Base-by-base conservation (phyloP, 352 stramenopile genomes). In the Phytopythium sindhum region DNA sequence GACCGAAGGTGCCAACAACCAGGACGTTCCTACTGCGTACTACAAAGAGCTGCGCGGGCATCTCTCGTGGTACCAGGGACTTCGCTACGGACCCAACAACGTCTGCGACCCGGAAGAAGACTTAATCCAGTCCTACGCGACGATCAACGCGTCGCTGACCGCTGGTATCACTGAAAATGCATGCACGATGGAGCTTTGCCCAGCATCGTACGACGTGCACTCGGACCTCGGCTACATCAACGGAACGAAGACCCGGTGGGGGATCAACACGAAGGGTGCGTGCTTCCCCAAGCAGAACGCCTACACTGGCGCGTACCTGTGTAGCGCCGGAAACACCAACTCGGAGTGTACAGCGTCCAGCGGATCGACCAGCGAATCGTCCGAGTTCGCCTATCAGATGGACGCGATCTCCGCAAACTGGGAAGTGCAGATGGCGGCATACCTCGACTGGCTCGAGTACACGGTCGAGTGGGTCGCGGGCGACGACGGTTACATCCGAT, bases 341-440 rank as follows among this genome's bases (percentile, higher is more conserved):
- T 65, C 59, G 2, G 50, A 71, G 31, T 80, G 72, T 62, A 67
- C 61, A 4, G 41, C 50, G 33, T 66, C 63, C 28, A 62, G 81
- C 12, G 65, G 66, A 8, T 72, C 62, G 12, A 75, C 68, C 8
- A 70, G 61, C 31, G 24, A 67, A 0, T 60, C 57, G 23, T 74
- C 65, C 1, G 56, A 73, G 31, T 88, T 84, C 37, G 58, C 60
- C 41, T 88, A 88, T 47, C 82, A 97, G 63, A 94, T 96, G 56
- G 95, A 98, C 73, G 93, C 92, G 3, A 89, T 98, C 26, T 96
- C 90, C 29, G 81, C 82, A 33, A 93, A 97, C 61, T 92, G 90
- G 71, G 77, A 88, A 42, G 63, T 98, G 2, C 86, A 84, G 44
- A 67, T 84, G 19, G 74, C 60, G 12, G 95, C 71, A 64, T 95